Percentiles rank a stretch among this genome's conserved stretches.
Conservation (phyloP, 352 stramenopile genomes). For the Phytophthora brassicae region DNA sequence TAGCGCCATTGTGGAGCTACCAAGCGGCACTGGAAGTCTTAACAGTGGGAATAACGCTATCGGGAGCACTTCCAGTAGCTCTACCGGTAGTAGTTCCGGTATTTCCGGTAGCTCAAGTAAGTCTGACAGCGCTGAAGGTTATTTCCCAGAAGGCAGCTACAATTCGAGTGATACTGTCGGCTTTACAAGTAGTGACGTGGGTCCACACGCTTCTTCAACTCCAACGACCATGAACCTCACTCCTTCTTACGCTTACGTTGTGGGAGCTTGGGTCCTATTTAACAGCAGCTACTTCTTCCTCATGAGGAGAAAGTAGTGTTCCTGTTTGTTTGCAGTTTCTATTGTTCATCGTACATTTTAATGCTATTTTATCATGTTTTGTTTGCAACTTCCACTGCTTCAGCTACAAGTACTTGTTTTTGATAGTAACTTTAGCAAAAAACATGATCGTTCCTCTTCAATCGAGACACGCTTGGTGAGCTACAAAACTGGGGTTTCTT, state of each 20-base stretch:
- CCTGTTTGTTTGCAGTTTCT: constrained; percentile 24
- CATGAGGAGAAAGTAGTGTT: constrained; percentile 49
- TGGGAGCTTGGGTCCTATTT: constrained; percentile 46
- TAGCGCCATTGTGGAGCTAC: too few relatives aligned
- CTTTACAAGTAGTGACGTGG: constrained; percentile 24
- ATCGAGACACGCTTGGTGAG: constrained; percentile 17
- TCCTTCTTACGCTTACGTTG: constrained; percentile 39
- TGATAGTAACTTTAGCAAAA: constrained; percentile 8
- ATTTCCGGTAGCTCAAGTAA: background rate
- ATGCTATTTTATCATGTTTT: constrained; percentile 26
- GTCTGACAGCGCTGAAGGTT: constrained; percentile 14
- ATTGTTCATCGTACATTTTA: constrained; percentile 31
- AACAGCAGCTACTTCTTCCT: constrained; percentile 53
- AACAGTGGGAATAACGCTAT: background rate
- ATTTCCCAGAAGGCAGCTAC: constrained; percentile 11
- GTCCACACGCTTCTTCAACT: constrained; percentile 32
- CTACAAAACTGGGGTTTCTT: too few relatives aligned
- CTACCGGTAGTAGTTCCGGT: background rate
- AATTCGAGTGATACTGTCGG: constrained; percentile 26
- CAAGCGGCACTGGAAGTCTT: background rate
- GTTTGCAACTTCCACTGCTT: constrained; percentile 12
- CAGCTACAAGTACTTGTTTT: background rate
- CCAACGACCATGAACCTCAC: constrained; percentile 36
- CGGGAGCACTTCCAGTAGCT: background rate
- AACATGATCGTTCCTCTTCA: constrained; percentile 13